These are phyloP conservation scores for Endoconidiophora polonica DNA, from an alignment of 2,329 filamentous ascomycete genomes.

Conservation along the genomic window DNA sequence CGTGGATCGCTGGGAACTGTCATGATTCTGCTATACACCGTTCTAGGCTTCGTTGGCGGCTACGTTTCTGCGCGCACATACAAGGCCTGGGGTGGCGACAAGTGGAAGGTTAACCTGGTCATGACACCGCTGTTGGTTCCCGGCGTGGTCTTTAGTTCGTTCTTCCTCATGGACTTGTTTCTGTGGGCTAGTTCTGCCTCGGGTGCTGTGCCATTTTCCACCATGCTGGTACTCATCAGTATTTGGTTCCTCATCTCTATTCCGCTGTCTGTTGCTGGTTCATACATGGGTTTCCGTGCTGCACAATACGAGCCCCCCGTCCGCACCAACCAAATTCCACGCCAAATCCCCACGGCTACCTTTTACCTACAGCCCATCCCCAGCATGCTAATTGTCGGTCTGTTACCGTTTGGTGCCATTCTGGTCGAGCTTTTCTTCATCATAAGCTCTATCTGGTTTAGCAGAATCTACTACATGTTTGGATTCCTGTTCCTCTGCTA, in stretches of 20 bases:
- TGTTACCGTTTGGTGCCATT: conserved; percentile 89
- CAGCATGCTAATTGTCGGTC: conserved; percentile 79
- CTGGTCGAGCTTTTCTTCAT: conserved; percentile 99
- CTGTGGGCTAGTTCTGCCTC: conserved; percentile 87
- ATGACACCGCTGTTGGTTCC: conserved; percentile 78
- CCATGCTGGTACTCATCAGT: conserved; percentile 80
- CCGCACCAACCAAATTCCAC: conserved; percentile 92
- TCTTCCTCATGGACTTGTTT: conserved; percentile 92
- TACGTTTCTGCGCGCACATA: conserved; percentile 84
- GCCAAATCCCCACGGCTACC: conserved; percentile 74
- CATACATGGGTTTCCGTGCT: conserved; percentile 82
- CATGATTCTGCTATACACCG: conserved; percentile 81
- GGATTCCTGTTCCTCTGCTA: conserved; percentile 97
- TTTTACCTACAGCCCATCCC: conserved; percentile 77
- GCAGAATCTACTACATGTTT: conserved; percentile 99
- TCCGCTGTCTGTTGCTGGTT: conserved; percentile 74
- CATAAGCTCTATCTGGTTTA: conserved; percentile 98
- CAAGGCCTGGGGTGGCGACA: conserved; percentile 81
- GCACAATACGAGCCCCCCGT: conserved; percentile 59
- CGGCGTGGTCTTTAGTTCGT: conserved; percentile 66
- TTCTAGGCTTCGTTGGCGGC: conserved; percentile 83
- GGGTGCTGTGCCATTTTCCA: conserved; percentile 87
- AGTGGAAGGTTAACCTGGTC: conserved; percentile 87
- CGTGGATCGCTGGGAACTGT: conserved; percentile 86
- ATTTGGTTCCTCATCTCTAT: conserved; percentile 98